Base-by-base conservation (phyloP, 2,329 filamentous ascomycete genomes). In the Fusarium nodosum region DNA sequence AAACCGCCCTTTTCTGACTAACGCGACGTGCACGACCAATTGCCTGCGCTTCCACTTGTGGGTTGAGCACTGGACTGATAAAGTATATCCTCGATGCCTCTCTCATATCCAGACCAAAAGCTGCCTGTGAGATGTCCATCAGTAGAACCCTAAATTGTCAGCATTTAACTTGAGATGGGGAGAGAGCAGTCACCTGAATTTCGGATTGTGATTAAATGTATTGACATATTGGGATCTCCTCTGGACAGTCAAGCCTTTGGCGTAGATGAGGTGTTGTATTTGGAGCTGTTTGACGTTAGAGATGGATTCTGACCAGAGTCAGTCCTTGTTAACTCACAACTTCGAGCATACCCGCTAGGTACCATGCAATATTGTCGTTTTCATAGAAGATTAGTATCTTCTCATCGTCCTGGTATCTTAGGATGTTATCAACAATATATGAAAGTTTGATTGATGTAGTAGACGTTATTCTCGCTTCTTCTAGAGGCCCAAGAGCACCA, bases 311-410 rank as follows among this genome's bases (percentile, higher is more conserved):
- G 10, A 11, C 5, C 16, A 20, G 7, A n/a, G 48, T 10, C 16
- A 7, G 5, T 18, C 6, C 6, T 42, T 31, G 5, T 12, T 39
- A 24, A 79, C 84, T 74, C 72, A 86, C 84, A 33, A 95, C 85
- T 70, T 97, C 94, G 0, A 98, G 85, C 31, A 91, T 89, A 75
- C 94, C 90, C 0, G 93, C 92, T 39, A 97, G 87, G 80, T 97
- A 97, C 78, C 88, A 97, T 2, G 93, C 94, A 3, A 92, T 86
- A 72, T 97, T 95, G 64, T 96, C 91, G 33, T 92, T 91, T 64
- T 97, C 93, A 77, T 97, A 97, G 78, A 98, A 98, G 12, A 97
- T 87, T 54, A 97, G 88, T 5, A 97, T 96, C 78, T 97, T 97
- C 74, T 97, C 94, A 0, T 86, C 80, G 1, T 84, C 79, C 55